These are phyloP conservation scores for Rubia tinctorum DNA, from an alignment of 305 asterid genomes.

Conservation along the genomic window DNA sequence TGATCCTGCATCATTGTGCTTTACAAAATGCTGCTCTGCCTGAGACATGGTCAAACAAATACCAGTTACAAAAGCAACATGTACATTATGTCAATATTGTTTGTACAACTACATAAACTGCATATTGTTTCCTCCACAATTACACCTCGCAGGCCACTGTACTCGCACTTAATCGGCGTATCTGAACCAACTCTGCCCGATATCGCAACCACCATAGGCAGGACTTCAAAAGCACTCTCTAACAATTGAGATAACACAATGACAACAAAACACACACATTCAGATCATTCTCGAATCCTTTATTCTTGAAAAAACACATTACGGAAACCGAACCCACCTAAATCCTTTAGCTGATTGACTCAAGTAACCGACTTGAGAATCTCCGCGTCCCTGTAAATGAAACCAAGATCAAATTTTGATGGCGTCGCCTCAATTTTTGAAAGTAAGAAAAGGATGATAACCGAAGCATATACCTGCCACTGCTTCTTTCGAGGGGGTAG, in stretches of 20 bases:
- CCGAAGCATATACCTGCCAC: constrained; percentile 67
- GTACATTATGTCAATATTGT: neutral
- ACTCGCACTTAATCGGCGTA: constrained; percentile 82
- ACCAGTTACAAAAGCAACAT: constrained; percentile 1
- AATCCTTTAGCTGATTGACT: constrained; percentile 87
- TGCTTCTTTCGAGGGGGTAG: constrained; percentile 93
- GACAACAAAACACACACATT: neutral
- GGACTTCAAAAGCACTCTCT: constrained; percentile 77
- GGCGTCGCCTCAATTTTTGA: neutral
- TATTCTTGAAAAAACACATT: neutral
- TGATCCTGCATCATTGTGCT: constrained; percentile 99
- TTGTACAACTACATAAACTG: constrained; percentile 13
- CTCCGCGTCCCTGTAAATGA: constrained; percentile 68
- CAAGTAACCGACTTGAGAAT: constrained; percentile 81
- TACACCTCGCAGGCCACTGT: constrained; percentile 80
- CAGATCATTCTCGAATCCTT: neutral
- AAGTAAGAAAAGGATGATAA: neutral
- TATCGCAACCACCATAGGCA: constrained; percentile 87
- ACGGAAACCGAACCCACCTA: constrained; percentile 46
- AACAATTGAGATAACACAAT: constrained; percentile 66
- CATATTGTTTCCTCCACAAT: constrained; percentile 98
- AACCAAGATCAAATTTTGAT: constrained; percentile 2
- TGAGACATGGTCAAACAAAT: constrained; percentile 26
- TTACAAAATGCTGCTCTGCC: constrained; percentile 98
- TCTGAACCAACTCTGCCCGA: constrained; percentile 98